Conservation (phyloP, 768 basidiomycete species). For the Solioccasus polychromus region DNA sequence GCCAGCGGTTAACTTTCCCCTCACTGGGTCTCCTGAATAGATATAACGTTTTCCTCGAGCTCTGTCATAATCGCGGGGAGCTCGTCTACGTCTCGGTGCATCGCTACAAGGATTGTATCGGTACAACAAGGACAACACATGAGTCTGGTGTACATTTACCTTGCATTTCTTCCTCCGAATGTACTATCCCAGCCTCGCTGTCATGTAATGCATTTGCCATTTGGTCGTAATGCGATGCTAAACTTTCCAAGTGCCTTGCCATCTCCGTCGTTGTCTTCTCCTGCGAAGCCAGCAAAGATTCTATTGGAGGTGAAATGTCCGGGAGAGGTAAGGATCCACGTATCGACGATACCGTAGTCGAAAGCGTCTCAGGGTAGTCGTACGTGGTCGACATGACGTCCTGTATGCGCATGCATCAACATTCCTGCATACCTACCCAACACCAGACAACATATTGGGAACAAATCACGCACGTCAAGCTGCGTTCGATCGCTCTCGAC, state of each 20-base stretch:
- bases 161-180: conserved; percentile 67
- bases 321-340: conserved; percentile 47
- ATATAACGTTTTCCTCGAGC: conserved; percentile 54
- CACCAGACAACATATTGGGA: background rate
- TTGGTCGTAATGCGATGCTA: conserved; percentile 73
- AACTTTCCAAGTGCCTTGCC: conserved; percentile 69
- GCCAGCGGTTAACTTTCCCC: conserved; percentile 19
- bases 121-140: background rate
- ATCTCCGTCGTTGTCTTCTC: conserved; percentile 59
- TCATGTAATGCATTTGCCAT: conserved; percentile 70
- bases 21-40: conserved; percentile 58
- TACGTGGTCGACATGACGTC: conserved; percentile 60
- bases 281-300: conserved; percentile 44
- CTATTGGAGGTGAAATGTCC: conserved; percentile 39
- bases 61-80: conserved; percentile 73
- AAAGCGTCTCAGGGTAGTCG: conserved; percentile 65
- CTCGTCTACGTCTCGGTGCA: conserved; percentile 80
- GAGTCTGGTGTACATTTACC: conserved; percentile 36
- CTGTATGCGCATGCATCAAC: conserved; percentile 34
- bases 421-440: background rate
- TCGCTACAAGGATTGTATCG: conserved; percentile 42
- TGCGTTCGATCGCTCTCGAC: conserved; percentile 67
- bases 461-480: conserved; percentile 55
- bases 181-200: conserved; percentile 63
- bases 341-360: conserved; percentile 53